These are phyloP conservation scores for Aspergillus novoparasiticus DNA, from an alignment of 2,329 filamentous ascomycete species.

Conservation along the genomic window DNA sequence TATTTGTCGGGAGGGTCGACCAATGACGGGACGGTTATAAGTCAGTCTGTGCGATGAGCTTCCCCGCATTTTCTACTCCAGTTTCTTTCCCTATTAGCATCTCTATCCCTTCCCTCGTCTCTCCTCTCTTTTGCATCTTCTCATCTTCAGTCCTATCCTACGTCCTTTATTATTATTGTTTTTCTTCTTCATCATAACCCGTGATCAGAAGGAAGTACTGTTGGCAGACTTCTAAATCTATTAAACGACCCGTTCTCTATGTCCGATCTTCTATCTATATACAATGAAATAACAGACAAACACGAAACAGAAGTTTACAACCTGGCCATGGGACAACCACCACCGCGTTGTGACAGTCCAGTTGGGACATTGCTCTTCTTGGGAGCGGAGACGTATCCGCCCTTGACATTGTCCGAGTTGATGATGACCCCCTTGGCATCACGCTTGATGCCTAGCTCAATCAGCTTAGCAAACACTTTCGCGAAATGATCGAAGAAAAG, in stretches of 20 bases:
- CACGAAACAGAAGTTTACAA: slow-evolving; percentile 24
- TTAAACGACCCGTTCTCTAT: slow-evolving; percentile 8
- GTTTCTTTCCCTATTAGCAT: background rate
- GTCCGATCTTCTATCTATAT: slow-evolving; percentile 10
- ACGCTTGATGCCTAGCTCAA: slow-evolving; percentile 62
- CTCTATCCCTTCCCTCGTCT: background rate
- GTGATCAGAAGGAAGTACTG: background rate
- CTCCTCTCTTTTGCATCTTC: background rate
- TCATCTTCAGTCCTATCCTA: background rate
- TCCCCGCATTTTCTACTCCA: slow-evolving; percentile 6
- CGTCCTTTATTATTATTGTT: background rate
- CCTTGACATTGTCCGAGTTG: slow-evolving; percentile 60
- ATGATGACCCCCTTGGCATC: slow-evolving; percentile 56
- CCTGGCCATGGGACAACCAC: slow-evolving; percentile 24
- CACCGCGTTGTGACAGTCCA: slow-evolving; percentile 23
- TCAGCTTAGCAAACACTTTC: slow-evolving; percentile 60
- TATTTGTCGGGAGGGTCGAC: background rate
- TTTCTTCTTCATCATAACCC: background rate
- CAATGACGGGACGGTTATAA: slow-evolving; percentile 3
- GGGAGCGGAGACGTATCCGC: slow-evolving; percentile 59
- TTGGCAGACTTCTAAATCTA: slow-evolving; percentile 8
- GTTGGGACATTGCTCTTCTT: slow-evolving; percentile 54
- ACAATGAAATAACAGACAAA: slow-evolving; percentile 13
- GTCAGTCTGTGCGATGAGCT: background rate
- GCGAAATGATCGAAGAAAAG: slow-evolving; percentile 63